Base-by-base conservation (phyloP, 2,329 filamentous ascomycete genomes). In the Ceratocystis diversiconidia region DNA sequence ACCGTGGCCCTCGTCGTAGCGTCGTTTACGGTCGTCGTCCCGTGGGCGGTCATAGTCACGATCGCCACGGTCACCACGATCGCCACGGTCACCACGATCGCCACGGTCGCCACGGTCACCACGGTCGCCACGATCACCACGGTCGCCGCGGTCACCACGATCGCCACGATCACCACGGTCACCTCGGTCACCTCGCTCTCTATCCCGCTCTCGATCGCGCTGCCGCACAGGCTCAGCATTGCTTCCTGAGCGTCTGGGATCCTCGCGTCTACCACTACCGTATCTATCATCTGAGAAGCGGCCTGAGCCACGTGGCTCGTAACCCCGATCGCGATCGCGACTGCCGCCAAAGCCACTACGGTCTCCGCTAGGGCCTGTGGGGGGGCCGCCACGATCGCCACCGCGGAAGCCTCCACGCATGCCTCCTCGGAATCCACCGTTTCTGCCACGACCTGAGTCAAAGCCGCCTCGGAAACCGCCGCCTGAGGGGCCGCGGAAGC, bases 161-260 rank as follows among this genome's bases (percentile, higher is more conserved):
- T 83, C 81, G 69, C 83, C 79, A 69, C 80, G 70, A 44, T 71
- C 50, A 5, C 66, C 67, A 44, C 61, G 30, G 0, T 32, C 17
- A 3, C 19, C 48, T 1, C 48, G 48, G 1, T 44, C 32, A 7
- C 30, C 61, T 19, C 62, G 48, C n/a, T 63, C 62, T 10, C 61
- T 15, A 63, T 73, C 72, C 65, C 73, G 62, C 36, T 73, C 73
- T 68, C 76, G 76, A 70, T 83, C 81, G 69, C 83, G 63, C 71
- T 73, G 68, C 77, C 78, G 69, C 74, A 94, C 84, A 68, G 89
- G 90, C 74, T 95, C 90, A 75, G 88, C 87, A 76, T 95, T 94
- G 77, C 89, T 89, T 70, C 89, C 89, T 66, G 84, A 87, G 55
- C 78, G 77, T 66, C 82, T 79, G 1, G 52, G 50, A 25, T 69